A percentile compares a stretch with the other conserved stretches of the same genome.
Conservation (phyloP, 2,329 filamentous ascomycete genomes). For the Calonectria crousiana region DNA sequence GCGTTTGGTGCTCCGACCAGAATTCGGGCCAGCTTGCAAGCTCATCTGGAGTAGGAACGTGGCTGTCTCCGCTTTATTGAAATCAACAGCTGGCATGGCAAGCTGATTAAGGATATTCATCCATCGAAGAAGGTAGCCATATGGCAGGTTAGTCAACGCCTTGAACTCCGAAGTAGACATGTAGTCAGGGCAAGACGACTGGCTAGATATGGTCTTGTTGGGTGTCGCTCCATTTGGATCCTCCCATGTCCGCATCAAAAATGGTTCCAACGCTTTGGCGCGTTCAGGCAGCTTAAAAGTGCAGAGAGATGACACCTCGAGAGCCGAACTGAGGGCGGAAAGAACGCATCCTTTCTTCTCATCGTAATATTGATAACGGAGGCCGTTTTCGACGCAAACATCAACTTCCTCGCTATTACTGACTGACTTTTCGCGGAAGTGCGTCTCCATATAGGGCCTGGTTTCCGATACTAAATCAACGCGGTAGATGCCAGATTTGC, state of each 20-base stretch:
- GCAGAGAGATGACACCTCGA: conserved; percentile 16
- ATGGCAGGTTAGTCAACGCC: conserved; percentile 39
- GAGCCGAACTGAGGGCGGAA: not conserved
- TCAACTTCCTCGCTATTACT: conserved; percentile 14
- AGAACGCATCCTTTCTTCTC: not conserved
- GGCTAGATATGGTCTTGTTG: conserved; percentile 66
- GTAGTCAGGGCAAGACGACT: conserved; percentile 58
- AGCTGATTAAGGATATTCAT: conserved; percentile 38
- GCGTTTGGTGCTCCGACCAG: not conserved
- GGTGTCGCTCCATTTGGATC: conserved; percentile 41
- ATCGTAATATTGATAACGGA: conserved; percentile 38
- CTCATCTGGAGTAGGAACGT: conserved; percentile 38
- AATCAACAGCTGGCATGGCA: conserved; percentile 37
- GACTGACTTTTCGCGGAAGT: conserved; percentile 19
- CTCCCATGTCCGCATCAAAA: conserved; percentile 21
- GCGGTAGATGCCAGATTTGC: not conserved
- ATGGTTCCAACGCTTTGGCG: conserved; percentile 25
- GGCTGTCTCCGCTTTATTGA: conserved; percentile 37
- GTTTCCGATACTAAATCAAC: conserved; percentile 35
- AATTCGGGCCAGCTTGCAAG: conserved; percentile 33
- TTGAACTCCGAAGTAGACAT: conserved; percentile 68
- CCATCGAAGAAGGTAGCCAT: conserved; percentile 36
- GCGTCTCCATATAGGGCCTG: conserved; percentile 33
- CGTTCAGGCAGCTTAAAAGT: conserved; percentile 30
- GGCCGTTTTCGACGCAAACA: conserved; percentile 41